phyloP scores from a whole-genome alignment of 1,284 basidiomycete genomes.

The Erythrobasidium hasegawianum region DNA sequence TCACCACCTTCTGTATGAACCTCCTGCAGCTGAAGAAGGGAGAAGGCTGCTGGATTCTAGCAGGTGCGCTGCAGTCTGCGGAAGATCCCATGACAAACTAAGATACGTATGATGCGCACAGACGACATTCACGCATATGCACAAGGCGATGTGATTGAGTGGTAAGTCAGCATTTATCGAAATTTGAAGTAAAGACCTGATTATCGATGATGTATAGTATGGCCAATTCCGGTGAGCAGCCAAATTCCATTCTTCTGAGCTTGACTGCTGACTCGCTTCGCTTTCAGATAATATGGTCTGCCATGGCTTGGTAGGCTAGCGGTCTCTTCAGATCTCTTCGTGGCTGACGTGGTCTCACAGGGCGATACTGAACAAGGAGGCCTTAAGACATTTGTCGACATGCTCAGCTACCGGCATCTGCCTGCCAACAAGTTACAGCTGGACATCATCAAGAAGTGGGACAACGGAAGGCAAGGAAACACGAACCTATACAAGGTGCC shows the following conservation, averaged over 20 bases:
- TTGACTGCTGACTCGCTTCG: neutral
- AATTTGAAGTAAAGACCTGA: no score
- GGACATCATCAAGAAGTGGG: constrained; percentile 35
- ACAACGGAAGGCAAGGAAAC: constrained; percentile 28
- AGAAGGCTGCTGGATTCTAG: constrained; percentile 41
- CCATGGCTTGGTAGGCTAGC: constrained; percentile 37
- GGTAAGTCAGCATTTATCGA: no score
- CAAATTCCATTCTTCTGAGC: neutral
- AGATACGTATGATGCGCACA: neutral
- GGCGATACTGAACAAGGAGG: constrained; percentile 37
- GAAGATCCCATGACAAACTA: neutral
- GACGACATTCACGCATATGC: constrained; percentile 10
- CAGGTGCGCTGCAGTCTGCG: constrained; percentile 9
- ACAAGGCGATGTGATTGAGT: constrained; percentile 40
- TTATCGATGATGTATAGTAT: no score
- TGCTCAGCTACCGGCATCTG: constrained; percentile 41
- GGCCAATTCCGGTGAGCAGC: constrained; percentile 35
- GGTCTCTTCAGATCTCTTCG: neutral
- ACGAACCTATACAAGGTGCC: constrained; percentile 38
- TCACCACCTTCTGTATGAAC: constrained; percentile 39
- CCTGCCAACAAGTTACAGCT: constrained; percentile 37
- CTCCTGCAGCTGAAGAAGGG: constrained; percentile 38
- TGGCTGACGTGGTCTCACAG: neutral
- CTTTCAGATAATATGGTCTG: constrained; percentile 36
- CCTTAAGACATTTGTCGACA: constrained; percentile 40